Evolutionary conservation across 1,284 basidiomycete genomes (phyloP).

Genomic region (Golubevia pallescens): DNA sequence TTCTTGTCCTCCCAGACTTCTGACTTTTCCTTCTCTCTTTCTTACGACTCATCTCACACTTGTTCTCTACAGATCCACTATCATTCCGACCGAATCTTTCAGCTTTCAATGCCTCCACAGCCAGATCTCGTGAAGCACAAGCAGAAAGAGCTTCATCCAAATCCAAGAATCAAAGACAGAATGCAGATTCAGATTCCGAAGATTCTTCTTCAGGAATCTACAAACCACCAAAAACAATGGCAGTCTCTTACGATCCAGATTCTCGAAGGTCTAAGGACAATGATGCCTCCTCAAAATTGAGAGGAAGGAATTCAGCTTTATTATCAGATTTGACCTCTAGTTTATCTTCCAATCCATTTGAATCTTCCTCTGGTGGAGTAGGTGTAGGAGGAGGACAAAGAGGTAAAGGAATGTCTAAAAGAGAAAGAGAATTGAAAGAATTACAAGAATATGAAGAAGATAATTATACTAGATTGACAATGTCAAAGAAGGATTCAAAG

Average conservation of each 20-base stretch:
- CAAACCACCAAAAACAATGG: no score
- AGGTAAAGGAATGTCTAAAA: constrained; percentile 43
- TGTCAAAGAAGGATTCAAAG: constrained; percentile 55
- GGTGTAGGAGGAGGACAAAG: constrained; percentile 40
- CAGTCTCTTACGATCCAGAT: no score
- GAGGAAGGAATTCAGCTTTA: constrained; percentile 34
- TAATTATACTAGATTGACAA: constrained; percentile 54
- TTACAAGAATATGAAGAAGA: constrained; percentile 54
- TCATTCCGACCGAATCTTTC: neutral
- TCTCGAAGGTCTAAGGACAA: no score
- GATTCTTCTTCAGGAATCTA: no score
- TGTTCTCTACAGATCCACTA: neutral
- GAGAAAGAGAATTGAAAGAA: constrained; percentile 19
- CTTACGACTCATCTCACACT: no score
- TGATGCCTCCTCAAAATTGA: neutral
- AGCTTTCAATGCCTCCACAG: constrained; percentile 70
- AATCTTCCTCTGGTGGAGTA: constrained; percentile 46
- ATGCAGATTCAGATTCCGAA: no score
- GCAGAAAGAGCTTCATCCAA: neutral
- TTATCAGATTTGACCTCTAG: constrained; percentile 50
- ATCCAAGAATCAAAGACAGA: no score
- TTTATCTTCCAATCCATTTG: constrained; percentile 58
- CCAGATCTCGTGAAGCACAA: constrained; percentile 66
- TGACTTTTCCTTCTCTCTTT: no score
- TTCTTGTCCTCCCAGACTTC: no score